These are phyloP conservation scores for Porogramme epimiltina DNA, from an alignment of 1,284 basidiomycete genomes.

Conservation along the genomic window DNA sequence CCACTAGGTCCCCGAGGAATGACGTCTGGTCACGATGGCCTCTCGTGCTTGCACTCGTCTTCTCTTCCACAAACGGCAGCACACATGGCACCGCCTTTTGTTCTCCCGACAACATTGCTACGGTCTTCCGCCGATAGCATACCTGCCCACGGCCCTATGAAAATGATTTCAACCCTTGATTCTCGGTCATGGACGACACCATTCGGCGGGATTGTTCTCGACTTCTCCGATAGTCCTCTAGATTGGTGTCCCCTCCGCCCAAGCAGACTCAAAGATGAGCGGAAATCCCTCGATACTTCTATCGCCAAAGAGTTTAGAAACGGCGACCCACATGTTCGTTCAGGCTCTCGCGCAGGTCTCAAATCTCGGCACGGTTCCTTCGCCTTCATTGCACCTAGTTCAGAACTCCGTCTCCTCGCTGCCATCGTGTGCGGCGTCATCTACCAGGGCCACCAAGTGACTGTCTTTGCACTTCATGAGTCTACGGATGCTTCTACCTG, in stretches of 20 bases:
- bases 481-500: not conserved
- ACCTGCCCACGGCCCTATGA: conserved; percentile 39
- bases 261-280: too few relatives aligned
- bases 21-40: conserved; percentile 22
- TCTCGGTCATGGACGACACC: conserved; percentile 19
- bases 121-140: conserved; percentile 27
- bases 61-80: conserved; percentile 37
- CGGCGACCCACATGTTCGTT: too few relatives aligned
- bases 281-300: too few relatives aligned
- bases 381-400: conserved; percentile 37
- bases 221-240: conserved; percentile 9
- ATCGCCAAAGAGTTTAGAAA: too few relatives aligned
- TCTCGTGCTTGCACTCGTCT: conserved; percentile 33
- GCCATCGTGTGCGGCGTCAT: conserved; percentile 49
- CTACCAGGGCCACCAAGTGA: conserved; percentile 35
- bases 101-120: conserved; percentile 40
- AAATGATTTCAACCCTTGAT: conserved; percentile 40
- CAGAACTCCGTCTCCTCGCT: conserved; percentile 30
- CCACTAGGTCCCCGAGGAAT: conserved; percentile 51
- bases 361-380: conserved; percentile 27
- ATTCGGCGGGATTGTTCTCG: conserved; percentile 35
- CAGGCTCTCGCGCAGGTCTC: too few relatives aligned
- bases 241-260: conserved; percentile 23
- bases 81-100: conserved; percentile 60
- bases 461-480: conserved; percentile 2